phyloP scores from a whole-genome alignment of 331 rosid genomes.

The Stylosanthes scabra region DNA sequence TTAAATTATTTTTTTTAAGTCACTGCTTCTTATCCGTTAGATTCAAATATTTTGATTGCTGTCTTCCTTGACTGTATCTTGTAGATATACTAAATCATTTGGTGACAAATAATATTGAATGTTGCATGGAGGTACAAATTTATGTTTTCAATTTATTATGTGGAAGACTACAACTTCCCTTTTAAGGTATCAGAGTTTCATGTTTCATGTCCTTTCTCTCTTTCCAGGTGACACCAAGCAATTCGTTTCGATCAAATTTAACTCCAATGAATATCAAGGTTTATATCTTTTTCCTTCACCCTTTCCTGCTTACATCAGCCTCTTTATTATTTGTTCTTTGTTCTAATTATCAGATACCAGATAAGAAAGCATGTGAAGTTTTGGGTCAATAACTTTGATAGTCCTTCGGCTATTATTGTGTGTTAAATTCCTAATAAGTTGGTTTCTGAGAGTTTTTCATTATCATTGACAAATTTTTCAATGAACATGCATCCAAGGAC shows the following conservation, averaged over 20 bases:
- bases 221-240: constrained; percentile 50
- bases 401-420: no score
- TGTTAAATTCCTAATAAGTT: no score
- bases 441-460: no score
- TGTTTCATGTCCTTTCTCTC: constrained; percentile 27
- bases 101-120: constrained; percentile 59
- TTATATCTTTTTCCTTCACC: constrained; percentile 21
- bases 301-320: constrained; percentile 13
- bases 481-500: no score
- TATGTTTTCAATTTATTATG: constrained; percentile 23
- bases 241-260: constrained; percentile 28
- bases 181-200: constrained; percentile 30
- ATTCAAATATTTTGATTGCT: constrained; percentile 26
- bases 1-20: constrained; percentile 14
- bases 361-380: no score
- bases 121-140: constrained; percentile 75
- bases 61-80: constrained; percentile 55
- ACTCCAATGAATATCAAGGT: constrained; percentile 48
- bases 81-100: constrained; percentile 68
- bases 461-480: no score
- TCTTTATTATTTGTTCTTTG: not conserved
- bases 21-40: constrained; percentile 13
- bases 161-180: constrained; percentile 9
- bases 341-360: no score
- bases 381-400: no score